Conservation (phyloP, 768 basidiomycete species). For the Rhizopogon salebrosus region DNA sequence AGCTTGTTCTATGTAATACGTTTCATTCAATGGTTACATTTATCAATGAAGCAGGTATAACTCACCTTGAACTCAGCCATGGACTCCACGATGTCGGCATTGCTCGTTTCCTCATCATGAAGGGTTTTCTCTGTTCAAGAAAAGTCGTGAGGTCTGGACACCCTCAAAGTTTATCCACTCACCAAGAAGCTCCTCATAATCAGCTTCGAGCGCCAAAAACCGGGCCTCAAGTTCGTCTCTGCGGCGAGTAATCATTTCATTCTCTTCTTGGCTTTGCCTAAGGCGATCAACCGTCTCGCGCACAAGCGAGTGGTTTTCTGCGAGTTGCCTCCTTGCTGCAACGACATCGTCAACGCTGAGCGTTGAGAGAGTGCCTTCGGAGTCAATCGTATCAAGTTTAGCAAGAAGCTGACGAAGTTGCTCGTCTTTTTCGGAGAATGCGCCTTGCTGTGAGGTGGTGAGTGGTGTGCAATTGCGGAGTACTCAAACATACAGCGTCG, state of each 20-base stretch:
- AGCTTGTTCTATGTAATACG: conserved; percentile 67
- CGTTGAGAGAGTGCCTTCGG: conserved; percentile 44
- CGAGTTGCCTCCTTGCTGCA: conserved; percentile 79
- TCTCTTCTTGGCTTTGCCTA: conserved; percentile 88
- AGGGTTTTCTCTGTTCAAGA: conserved; percentile 77
- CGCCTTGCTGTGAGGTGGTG: conserved; percentile 59
- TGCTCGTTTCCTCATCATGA: conserved; percentile 80
- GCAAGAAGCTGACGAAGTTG: conserved; percentile 79
- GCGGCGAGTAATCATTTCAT: conserved; percentile 74
- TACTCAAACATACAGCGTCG: conserved; percentile 64
- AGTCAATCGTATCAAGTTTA: conserved; percentile 81
- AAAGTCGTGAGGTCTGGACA: conserved; percentile 7
- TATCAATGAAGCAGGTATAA: neutral
- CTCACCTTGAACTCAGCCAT: conserved; percentile 87
- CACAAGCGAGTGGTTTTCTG: conserved; percentile 80
- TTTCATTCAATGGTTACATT: conserved; percentile 1
- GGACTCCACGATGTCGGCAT: conserved; percentile 77
- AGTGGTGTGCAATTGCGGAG: neutral
- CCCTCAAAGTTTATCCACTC: conserved; percentile 20
- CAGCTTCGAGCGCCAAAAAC: conserved; percentile 75
- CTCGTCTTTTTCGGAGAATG: conserved; percentile 93
- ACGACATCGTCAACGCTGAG: conserved; percentile 75
- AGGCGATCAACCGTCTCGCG: conserved; percentile 89
- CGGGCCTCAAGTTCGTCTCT: conserved; percentile 86
- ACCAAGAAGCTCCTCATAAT: conserved; percentile 97